Evolutionary conservation across 805 yeast species (phyloP), one percentile per base, ranked within the genome.

Genomic region (Suhomyces kilbournensis): DNA sequence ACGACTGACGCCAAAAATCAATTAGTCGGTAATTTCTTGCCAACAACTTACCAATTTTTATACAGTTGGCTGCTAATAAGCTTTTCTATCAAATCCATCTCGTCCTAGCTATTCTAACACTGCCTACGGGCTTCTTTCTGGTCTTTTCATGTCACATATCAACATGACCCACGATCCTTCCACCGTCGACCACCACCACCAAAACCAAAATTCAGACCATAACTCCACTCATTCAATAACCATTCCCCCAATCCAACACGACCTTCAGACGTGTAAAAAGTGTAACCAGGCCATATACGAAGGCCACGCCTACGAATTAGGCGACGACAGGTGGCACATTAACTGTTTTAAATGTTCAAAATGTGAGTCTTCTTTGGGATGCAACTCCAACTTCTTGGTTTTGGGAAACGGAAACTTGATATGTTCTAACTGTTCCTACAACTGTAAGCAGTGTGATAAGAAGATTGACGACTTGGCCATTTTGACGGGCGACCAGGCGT

Each of bases 261-360:
- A 50, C 32, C 48, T 48, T 26, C 75, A 72, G 58, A 55, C 67
- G 32, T 75, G 79, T 56, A 75, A 75, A 51, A 72, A 72, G 55
- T 75, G 79, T 56, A 60, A 61, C 52, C 57, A 57, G 17, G 67
- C 86, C 25, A 88, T 93, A 47, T 80, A 81, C 17, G 96, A 90
- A 62, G 97, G 97, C 30, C 96, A 92, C 58, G 98, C 98, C 2
- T 94, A 90, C 66, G 98, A 93, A 66, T 75, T 93, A 47, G 97
- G 97, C 22, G 96, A 88, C 47, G 93, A 90, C 65, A 82, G 97
- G 57, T 94, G 99, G 99, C 99, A 94, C 68, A 87, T 90, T 52
- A 81, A 87, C 56, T 94, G 99, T 70, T 94, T 94, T 71, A 79
- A 84, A 46, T 94, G 99, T 70, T 87, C 96, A 50, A 86, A 86